A percentile compares a stretch with the other conserved stretches of the same genome.
These are phyloP conservation scores for Penicillium capsulatum DNA, from an alignment of 2,329 filamentous ascomycete species.

Conservation along the genomic window DNA sequence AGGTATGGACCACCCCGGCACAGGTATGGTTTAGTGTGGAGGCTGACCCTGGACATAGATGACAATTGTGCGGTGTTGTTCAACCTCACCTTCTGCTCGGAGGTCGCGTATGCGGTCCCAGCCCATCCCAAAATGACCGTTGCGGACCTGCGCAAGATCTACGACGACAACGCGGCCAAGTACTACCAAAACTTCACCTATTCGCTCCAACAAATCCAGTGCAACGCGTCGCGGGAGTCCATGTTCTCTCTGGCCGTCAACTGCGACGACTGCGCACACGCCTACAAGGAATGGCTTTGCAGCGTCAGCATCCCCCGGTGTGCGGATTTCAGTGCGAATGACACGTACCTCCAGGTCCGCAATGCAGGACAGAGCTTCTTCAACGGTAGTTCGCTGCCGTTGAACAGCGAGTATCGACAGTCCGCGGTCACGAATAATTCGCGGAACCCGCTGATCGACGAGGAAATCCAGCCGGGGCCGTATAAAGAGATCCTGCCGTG, in stretches of 20 bases:
- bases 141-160: constrained; percentile 62
- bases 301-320: constrained; percentile 89
- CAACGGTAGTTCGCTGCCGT: constrained; percentile 58
- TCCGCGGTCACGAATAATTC: constrained; percentile 52
- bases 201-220: constrained; percentile 77
- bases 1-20: constrained; percentile 50
- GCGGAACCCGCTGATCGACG: constrained; percentile 70
- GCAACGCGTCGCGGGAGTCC: constrained; percentile 68
- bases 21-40: too few relatives aligned
- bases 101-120: constrained; percentile 87
- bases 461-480: constrained; percentile 69
- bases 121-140: constrained; percentile 66
- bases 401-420: constrained; percentile 31
- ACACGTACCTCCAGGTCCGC: constrained; percentile 59
- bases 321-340: constrained; percentile 66
- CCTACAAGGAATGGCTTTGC: constrained; percentile 95
- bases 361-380: constrained; percentile 68
- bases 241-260: constrained; percentile 75
- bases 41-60: constrained; percentile 44
- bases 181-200: constrained; percentile 77
- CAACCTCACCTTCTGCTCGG: constrained; percentile 81
- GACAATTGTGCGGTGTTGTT: constrained; percentile 81
- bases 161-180: constrained; percentile 67
- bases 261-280: constrained; percentile 70
- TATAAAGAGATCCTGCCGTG: constrained; percentile 94